phyloP scores from a whole-genome alignment of 345 rosid species.

The Brassica cretica region DNA sequence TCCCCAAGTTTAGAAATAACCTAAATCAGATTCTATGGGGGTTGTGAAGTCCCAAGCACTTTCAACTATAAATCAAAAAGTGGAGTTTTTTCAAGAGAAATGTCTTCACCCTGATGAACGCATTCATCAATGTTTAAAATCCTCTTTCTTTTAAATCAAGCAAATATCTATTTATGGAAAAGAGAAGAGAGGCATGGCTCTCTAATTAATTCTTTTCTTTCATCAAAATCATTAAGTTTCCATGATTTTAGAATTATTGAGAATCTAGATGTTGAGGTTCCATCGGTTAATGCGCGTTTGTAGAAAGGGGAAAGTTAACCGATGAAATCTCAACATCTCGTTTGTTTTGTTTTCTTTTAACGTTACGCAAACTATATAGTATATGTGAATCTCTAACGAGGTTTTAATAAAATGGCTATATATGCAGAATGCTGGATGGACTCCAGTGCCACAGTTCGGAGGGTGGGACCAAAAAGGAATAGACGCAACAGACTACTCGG shows the following conservation, averaged over 20 bases:
- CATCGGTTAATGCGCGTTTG: constrained; percentile 35
- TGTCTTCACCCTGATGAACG: constrained; percentile 26
- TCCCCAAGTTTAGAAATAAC: constrained; percentile 27
- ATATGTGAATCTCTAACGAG: not conserved
- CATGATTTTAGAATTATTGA: not conserved
- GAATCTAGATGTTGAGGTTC: constrained; percentile 25
- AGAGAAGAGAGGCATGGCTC: constrained; percentile 36
- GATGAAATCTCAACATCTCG: constrained; percentile 25
- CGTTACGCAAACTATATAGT: not conserved
- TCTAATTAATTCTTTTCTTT: not conserved
- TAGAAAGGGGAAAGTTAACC: constrained; percentile 36
- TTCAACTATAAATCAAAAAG: constrained; percentile 28
- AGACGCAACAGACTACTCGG: constrained; percentile 57
- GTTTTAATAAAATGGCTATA: not conserved
- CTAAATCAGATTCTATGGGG: constrained; percentile 20
- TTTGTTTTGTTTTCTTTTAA: not conserved
- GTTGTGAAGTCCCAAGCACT: not conserved
- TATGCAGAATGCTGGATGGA: constrained; percentile 49
- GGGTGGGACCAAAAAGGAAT: constrained; percentile 63
- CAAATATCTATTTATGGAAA: constrained; percentile 31
- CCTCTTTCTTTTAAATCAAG: constrained; percentile 22
- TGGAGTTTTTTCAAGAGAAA: not conserved
- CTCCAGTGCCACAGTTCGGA: constrained; percentile 76
- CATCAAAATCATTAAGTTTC: not conserved
- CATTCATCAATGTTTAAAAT: constrained; percentile 22